phyloP scores from a whole-genome alignment of 148 eudicot genomes.

The Diospyros kaki region DNA sequence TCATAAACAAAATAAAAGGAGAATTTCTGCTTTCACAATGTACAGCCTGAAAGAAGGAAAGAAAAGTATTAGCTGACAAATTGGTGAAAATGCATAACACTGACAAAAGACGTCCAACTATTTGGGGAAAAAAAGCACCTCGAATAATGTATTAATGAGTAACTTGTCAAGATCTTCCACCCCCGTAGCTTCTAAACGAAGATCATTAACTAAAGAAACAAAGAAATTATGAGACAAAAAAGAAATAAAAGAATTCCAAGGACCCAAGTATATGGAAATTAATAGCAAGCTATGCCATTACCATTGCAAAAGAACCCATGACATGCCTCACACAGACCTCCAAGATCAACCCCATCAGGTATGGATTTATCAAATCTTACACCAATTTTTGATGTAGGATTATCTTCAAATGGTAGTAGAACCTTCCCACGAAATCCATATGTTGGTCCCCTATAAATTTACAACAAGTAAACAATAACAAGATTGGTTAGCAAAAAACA shows the following conservation, averaged over 20 bases:
- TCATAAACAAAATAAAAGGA: conserved; percentile 78
- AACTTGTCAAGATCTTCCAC: conserved; percentile 74
- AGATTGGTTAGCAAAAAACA: background rate
- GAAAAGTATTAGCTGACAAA: background rate
- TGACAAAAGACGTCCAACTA: background rate
- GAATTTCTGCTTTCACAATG: conserved; percentile 57
- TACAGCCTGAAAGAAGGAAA: conserved; percentile 34
- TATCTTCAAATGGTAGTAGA: conserved; percentile 73
- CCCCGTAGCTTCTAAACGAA: conserved; percentile 69
- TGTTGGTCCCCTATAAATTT: conserved; percentile 59
- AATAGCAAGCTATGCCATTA: conserved; percentile 21
- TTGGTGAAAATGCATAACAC: background rate
- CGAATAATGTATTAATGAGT: conserved; percentile 67
- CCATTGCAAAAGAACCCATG: conserved; percentile 95
- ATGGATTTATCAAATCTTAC: conserved; percentile 80
- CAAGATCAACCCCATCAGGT: conserved; percentile 82
- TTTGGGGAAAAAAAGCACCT: conserved; percentile 38
- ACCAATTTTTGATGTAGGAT: conserved; percentile 82
- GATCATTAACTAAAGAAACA: conserved; percentile 49
- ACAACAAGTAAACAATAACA: too few relatives aligned
- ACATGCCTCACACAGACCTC: conserved; percentile 62
- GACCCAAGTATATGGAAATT: conserved; percentile 6
- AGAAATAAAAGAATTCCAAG: conserved; percentile 12
- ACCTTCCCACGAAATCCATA: conserved; percentile 84
- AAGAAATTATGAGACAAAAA: conserved; percentile 14